Evolutionary conservation across 768 basidiomycete species (phyloP).

Genomic region (Macrolepiota fuliginosa): DNA sequence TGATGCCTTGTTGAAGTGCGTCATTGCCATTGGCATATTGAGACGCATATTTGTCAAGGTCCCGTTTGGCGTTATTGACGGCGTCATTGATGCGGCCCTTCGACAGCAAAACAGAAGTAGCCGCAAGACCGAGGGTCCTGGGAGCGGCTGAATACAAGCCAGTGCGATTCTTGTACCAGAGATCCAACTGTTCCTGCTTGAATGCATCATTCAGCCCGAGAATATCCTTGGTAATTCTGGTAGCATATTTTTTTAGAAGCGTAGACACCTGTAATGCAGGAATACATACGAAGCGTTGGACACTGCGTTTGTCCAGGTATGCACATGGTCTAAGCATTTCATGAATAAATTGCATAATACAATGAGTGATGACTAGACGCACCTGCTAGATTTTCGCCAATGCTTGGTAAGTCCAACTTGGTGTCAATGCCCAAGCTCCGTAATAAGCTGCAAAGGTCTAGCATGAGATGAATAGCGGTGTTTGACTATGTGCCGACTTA

Average conservation of each 20-base stretch:
- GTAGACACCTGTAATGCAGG: background rate
- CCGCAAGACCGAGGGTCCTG: conserved; percentile 26
- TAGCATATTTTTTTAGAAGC: background rate
- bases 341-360: background rate
- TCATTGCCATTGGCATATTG: conserved; percentile 31
- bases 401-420: conserved; percentile 43
- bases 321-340: conserved; percentile 25
- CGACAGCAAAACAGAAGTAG: conserved; percentile 25
- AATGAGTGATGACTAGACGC: background rate
- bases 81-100: conserved; percentile 15
- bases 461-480: background rate
- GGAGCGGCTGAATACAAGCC: conserved; percentile 30
- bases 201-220: conserved; percentile 22
- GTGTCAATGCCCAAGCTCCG: conserved; percentile 39
- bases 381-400: conserved; percentile 42
- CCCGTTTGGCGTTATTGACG: conserved; percentile 18
- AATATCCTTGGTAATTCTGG: conserved; percentile 26
- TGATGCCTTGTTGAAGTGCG: conserved; percentile 26
- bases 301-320: conserved; percentile 31
- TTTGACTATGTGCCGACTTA: conserved; percentile 9
- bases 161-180: conserved; percentile 29
- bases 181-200: conserved; percentile 19
- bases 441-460: conserved; percentile 29
- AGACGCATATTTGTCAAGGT: conserved; percentile 22
- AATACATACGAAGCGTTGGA: conserved; percentile 27